Conservation (phyloP, 805 yeast species). For the Hanseniaspora valbyensis region DNA sequence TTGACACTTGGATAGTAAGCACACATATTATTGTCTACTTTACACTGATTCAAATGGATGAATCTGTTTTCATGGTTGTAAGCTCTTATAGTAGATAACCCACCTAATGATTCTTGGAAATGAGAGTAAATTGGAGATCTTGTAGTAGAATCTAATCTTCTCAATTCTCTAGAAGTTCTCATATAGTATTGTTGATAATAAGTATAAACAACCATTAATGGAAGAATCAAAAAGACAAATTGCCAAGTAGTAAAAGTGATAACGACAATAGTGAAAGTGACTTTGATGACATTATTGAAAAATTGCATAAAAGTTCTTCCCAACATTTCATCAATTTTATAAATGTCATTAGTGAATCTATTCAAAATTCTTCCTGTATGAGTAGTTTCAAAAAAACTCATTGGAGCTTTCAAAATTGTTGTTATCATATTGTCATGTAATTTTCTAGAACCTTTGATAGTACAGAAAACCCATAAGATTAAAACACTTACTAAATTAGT, state of each 20-base stretch:
- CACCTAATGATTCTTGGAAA: constrained; percentile 70
- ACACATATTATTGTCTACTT: constrained; percentile 76
- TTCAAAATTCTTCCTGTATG: constrained; percentile 88
- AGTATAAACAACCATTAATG: constrained; percentile 53
- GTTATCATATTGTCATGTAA: constrained; percentile 68
- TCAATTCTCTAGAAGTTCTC: constrained; percentile 68
- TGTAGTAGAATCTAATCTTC: constrained; percentile 70
- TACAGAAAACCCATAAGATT: constrained; percentile 66
- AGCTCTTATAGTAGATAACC: constrained; percentile 66
- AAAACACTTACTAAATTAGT: constrained; percentile 55
- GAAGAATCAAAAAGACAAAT: constrained; percentile 58
- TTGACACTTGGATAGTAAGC: constrained; percentile 87
- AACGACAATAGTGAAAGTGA: constrained; percentile 64
- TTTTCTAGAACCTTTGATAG: constrained; percentile 67
- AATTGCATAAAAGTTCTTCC: constrained; percentile 65
- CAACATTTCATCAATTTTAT: constrained; percentile 70
- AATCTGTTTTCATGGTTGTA: constrained; percentile 58
- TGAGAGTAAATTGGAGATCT: constrained; percentile 74
- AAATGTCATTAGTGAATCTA: constrained; percentile 83
- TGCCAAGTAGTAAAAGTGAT: constrained; percentile 84
- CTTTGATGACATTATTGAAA: constrained; percentile 49
- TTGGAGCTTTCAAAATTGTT: constrained; percentile 74
- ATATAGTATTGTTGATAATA: constrained; percentile 69
- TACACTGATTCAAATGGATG: constrained; percentile 48
- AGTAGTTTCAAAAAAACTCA: constrained; percentile 91